These are phyloP conservation scores for Boletellus ananas DNA, from an alignment of 768 basidiomycete species.

Conservation along the genomic window DNA sequence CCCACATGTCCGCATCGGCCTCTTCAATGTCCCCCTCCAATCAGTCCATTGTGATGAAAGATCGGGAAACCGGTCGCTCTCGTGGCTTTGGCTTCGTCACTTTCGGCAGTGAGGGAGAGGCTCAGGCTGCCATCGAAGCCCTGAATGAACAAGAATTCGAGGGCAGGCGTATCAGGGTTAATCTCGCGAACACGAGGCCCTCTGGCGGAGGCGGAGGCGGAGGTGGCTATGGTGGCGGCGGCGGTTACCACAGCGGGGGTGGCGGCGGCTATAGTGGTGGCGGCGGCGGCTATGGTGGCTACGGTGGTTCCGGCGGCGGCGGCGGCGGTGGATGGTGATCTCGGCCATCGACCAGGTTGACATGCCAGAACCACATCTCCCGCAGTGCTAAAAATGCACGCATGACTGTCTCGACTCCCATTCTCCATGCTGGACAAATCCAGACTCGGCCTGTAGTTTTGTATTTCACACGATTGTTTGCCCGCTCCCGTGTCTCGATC, in stretches of 20 bases:
- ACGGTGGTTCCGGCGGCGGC: conserved; percentile 11
- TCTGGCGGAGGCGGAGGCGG: conserved; percentile 27
- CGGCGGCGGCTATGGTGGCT: conserved; percentile 2
- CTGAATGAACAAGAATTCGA: conserved; percentile 54
- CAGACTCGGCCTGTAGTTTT: conserved; percentile 7
- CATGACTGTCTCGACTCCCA: conserved; percentile 4
- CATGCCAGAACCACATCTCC: background rate
- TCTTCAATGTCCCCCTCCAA: conserved; percentile 5
- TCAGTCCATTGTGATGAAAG: conserved; percentile 38
- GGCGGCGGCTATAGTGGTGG: conserved; percentile 9
- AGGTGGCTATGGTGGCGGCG: background rate
- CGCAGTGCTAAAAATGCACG: conserved; percentile 9
- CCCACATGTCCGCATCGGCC: conserved; percentile 6
- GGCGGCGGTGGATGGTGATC: conserved; percentile 12
- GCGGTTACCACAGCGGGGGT: conserved; percentile 12
- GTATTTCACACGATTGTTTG: background rate
- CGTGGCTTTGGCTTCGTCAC: conserved; percentile 58
- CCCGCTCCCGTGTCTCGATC: no score
- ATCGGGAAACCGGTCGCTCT: conserved; percentile 56
- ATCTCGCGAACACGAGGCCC: conserved; percentile 34
- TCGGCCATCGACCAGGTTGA: background rate
- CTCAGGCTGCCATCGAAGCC: conserved; percentile 41
- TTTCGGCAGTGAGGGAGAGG: conserved; percentile 30
- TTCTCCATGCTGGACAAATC: background rate
- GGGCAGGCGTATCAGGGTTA: conserved; percentile 52